Conservation (phyloP, 371 early-diverging fungal species). For the Sporodiniella umbellata region DNA sequence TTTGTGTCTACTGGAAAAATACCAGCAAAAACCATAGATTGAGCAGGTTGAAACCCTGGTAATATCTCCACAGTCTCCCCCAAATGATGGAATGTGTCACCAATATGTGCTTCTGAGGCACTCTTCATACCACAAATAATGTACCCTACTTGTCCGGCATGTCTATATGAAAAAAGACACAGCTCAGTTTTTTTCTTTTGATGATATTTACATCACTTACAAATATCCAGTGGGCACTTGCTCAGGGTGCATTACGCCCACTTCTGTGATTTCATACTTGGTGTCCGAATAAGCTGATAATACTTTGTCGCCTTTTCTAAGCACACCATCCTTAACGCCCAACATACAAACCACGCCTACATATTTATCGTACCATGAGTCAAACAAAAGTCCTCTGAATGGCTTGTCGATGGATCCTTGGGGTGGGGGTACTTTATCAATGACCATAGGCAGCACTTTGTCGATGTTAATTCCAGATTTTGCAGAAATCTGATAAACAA, state of each 20-base stretch:
- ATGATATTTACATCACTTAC: slow-evolving; percentile 39
- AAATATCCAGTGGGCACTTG: slow-evolving; percentile 71
- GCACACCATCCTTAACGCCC: slow-evolving; percentile 80
- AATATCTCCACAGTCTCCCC: slow-evolving; percentile 63
- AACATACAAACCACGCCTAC: slow-evolving; percentile 93
- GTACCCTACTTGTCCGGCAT: slow-evolving; percentile 97
- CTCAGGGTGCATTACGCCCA: slow-evolving; percentile 97
- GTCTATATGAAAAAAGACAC: slow-evolving; percentile 32
- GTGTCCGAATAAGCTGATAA: slow-evolving; percentile 71
- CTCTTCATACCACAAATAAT: slow-evolving; percentile 90
- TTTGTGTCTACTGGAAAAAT: slow-evolving; percentile 89
- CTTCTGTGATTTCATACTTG: slow-evolving; percentile 85
- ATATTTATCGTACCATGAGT: slow-evolving; percentile 96
- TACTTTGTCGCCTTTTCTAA: slow-evolving; percentile 84
- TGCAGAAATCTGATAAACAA: slow-evolving; percentile 77
- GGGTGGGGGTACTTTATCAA: slow-evolving; percentile 79
- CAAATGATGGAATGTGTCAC: slow-evolving; percentile 89
- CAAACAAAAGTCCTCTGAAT: slow-evolving; percentile 87
- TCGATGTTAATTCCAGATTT: slow-evolving; percentile 86
- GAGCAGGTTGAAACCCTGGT: slow-evolving; percentile 91
- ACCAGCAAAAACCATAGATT: slow-evolving; percentile 92
- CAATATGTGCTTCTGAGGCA: slow-evolving; percentile 90
- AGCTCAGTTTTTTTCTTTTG: not conserved
- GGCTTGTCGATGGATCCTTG: slow-evolving; percentile 58
- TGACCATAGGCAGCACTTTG: slow-evolving; percentile 69